phyloP scores from a whole-genome alignment of 2,329 filamentous ascomycete genomes.

The Gyromitra esculenta region DNA sequence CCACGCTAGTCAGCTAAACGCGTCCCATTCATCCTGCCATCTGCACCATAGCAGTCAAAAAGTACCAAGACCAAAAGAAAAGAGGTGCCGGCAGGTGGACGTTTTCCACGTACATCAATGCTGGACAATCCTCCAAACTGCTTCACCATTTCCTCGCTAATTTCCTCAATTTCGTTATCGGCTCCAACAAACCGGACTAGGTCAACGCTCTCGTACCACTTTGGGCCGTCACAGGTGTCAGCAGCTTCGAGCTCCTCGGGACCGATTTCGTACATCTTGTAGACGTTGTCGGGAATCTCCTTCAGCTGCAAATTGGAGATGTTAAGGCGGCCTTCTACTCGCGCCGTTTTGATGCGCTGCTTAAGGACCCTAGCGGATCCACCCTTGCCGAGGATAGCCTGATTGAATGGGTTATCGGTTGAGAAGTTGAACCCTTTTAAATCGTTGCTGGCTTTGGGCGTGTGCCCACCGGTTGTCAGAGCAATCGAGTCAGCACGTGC shows the following conservation, averaged over 20 bases:
- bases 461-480: slow-evolving; percentile 33
- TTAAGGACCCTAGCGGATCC: slow-evolving; percentile 72
- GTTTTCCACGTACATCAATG: slow-evolving; percentile 53
- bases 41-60: slow-evolving; percentile 65
- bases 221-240: slow-evolving; percentile 66
- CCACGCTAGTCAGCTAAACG: slow-evolving; percentile 62
- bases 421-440: slow-evolving; percentile 67
- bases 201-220: slow-evolving; percentile 93
- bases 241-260: slow-evolving; percentile 64
- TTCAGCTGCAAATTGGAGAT: slow-evolving; percentile 84
- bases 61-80: slow-evolving; percentile 59
- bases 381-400: slow-evolving; percentile 68
- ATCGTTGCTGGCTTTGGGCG: slow-evolving; percentile 58
- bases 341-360: slow-evolving; percentile 76
- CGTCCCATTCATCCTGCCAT: slow-evolving; percentile 69
- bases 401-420: slow-evolving; percentile 75
- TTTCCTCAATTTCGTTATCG: slow-evolving; percentile 82
- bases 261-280: slow-evolving; percentile 89
- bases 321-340: slow-evolving; percentile 82
- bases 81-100: neutral
- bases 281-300: slow-evolving; percentile 80
- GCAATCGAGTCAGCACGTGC: slow-evolving; percentile 59
- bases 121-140: slow-evolving; percentile 53
- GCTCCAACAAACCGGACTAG: slow-evolving; percentile 84
- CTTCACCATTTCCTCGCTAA: slow-evolving; percentile 68